A percentile compares a stretch with the other conserved stretches of the same genome.
Evolutionary conservation across 2,329 filamentous ascomycete genomes (phyloP).

Genomic region (Phaeoacremonium minimum): DNA sequence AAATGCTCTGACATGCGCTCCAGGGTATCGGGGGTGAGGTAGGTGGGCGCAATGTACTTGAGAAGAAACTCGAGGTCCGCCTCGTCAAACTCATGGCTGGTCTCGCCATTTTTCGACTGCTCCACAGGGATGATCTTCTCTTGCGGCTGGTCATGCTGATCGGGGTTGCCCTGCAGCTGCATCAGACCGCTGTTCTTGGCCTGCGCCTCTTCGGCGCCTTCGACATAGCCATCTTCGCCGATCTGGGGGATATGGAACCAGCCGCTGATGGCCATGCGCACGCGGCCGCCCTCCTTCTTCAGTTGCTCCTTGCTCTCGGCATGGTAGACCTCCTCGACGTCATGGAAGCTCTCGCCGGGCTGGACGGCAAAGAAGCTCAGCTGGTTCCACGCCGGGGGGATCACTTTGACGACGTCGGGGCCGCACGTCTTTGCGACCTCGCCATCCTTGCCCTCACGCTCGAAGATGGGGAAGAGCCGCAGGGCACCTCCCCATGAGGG

Average conservation of each 20-base stretch:
- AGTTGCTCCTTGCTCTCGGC: constrained; percentile 54
- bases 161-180: constrained; percentile 87
- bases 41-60: constrained; percentile 84
- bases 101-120: constrained; percentile 38
- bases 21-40: constrained; percentile 86
- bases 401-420: constrained; percentile 73
- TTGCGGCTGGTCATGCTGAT: constrained; percentile 81
- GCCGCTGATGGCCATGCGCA: constrained; percentile 96
- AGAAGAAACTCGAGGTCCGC: constrained; percentile 85
- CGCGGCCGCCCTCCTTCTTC: constrained; percentile 65
- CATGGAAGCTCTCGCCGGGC: constrained; percentile 97
- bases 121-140: constrained; percentile 47
- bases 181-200: constrained; percentile 87
- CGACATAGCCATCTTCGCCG: constrained; percentile 86
- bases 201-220: constrained; percentile 83
- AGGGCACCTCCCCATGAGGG: constrained; percentile 89
- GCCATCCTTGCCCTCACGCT: constrained; percentile 62
- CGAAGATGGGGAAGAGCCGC: constrained; percentile 73
- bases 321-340: constrained; percentile 96
- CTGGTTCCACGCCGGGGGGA: constrained; percentile 96
- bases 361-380: constrained; percentile 97
- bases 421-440: constrained; percentile 74
- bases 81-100: constrained; percentile 61
- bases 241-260: constrained; percentile 98
- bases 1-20: constrained; percentile 79